Conservation (phyloP, 176 grass and related monocot genomes). For the Puya raimondii region DNA sequence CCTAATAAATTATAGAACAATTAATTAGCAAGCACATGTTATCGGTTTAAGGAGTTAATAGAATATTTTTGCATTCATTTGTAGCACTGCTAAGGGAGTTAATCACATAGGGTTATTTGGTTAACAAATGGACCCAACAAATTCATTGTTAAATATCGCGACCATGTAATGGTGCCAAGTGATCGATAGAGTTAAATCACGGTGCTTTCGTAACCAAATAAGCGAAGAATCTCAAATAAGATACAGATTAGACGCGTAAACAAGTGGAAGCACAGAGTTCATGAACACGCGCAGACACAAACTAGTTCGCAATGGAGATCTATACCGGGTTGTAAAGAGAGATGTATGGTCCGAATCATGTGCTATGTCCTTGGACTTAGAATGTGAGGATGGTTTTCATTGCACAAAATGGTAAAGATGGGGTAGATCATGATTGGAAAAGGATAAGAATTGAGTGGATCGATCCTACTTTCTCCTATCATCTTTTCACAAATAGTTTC, state of each 20-base stretch:
- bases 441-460: background rate
- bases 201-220: too few species aligned
- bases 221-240: background rate
- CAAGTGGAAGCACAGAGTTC: background rate
- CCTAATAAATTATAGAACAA: conserved; percentile 15
- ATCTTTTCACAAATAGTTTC: too few species aligned
- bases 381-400: background rate
- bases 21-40: conserved; percentile 1
- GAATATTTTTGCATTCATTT: too few species aligned
- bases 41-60: too few species aligned
- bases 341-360: background rate
- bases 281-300: background rate
- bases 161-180: too few species aligned
- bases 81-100: too few species aligned
- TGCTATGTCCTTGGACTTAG: background rate
- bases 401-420: background rate
- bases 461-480: too few species aligned
- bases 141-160: too few species aligned
- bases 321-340: background rate
- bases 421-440: background rate
- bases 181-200: too few species aligned
- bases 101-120: too few species aligned
- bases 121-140: too few species aligned
- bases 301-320: background rate
- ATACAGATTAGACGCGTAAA: background rate